Base-by-base conservation (phyloP, 179 eudicot species). In the Silene coronaria region DNA sequence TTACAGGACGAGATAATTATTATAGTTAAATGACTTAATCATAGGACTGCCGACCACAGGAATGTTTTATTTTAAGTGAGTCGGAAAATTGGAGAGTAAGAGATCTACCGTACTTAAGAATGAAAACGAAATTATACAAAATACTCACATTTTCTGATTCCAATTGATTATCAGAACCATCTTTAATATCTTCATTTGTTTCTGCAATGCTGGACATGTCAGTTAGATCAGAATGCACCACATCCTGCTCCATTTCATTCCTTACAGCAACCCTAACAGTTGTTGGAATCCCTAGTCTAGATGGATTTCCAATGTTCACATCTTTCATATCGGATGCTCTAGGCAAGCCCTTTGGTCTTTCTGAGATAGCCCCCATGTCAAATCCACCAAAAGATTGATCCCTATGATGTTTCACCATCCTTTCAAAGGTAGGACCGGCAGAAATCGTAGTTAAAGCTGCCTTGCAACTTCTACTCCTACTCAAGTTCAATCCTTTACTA, bases 391-490 rank as follows among this genome's bases (percentile, higher is more conserved):
- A 82, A 22, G 89, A 80, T 6, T 85, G 81, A 71, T 85, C 86
- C 67, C 81, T 82, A 71, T 67, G 64, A 57, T 86, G 76, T 57
- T 70, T n/a, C 59, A 55, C 79, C 34, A 53, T 65, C 73, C 78
- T 76, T 23, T 85, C 85, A 61, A 70, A 69, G 80, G 72, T 61
- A 30, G 80, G 85, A 34, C 84, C 76, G n/a, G 77, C 58, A 46
- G 78, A 62, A 48, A 38, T 73, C 24, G 68, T 65, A 30, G 55
- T 21, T 53, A 88, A 58, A 67, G 86, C 80, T 19, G 86, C 95
- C 72, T 84, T 86, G 77, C 96, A 90, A 73, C 93, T 92, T 84
- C 85, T 83, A 79, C 91, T 88, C 61, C 93, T 76, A 58, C 42
- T 45, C 5, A 84, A 67, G 55, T 70, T 84, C 12, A 67, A 30